Conservation (phyloP, 2,329 filamentous ascomycete species). For the Aureobasidium musti region DNA sequence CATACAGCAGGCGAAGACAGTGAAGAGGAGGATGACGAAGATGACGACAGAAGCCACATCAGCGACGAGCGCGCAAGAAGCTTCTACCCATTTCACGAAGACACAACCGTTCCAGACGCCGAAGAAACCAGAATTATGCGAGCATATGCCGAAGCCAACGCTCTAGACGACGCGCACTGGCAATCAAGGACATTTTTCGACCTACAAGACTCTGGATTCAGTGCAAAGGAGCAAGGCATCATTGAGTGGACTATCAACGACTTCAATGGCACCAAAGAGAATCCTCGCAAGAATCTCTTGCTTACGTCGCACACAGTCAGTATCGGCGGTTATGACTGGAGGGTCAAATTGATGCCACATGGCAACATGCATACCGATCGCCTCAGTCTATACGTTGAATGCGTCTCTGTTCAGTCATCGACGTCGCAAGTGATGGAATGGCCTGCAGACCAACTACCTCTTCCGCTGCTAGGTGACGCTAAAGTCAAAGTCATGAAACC, state of each 20-base stretch:
- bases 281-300: constrained; percentile 59
- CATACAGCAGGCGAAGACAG: constrained; percentile 34
- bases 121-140: constrained; percentile 62
- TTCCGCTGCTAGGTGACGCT: constrained; percentile 36
- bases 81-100: constrained; percentile 60
- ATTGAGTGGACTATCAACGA: constrained; percentile 61
- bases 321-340: constrained; percentile 64
- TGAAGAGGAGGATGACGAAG: constrained; percentile 36
- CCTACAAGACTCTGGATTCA: constrained; percentile 60
- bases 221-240: constrained; percentile 55
- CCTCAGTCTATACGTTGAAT: constrained; percentile 63
- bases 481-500: constrained; percentile 44
- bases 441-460: constrained; percentile 36
- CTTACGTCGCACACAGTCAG: constrained; percentile 60
- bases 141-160: constrained; percentile 53
- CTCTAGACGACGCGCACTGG: constrained; percentile 61
- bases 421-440: constrained; percentile 34
- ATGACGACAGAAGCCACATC: constrained; percentile 33
- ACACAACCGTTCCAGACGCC: constrained; percentile 57
- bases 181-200: constrained; percentile 58
- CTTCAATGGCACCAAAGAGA: constrained; percentile 62
- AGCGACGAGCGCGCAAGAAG: constrained; percentile 37
- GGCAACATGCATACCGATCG: constrained; percentile 59
- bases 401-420: constrained; percentile 50
- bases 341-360: constrained; percentile 65